Evolutionary conservation across 768 basidiomycete species (phyloP).

Genomic region (Hericium coralloides): DNA sequence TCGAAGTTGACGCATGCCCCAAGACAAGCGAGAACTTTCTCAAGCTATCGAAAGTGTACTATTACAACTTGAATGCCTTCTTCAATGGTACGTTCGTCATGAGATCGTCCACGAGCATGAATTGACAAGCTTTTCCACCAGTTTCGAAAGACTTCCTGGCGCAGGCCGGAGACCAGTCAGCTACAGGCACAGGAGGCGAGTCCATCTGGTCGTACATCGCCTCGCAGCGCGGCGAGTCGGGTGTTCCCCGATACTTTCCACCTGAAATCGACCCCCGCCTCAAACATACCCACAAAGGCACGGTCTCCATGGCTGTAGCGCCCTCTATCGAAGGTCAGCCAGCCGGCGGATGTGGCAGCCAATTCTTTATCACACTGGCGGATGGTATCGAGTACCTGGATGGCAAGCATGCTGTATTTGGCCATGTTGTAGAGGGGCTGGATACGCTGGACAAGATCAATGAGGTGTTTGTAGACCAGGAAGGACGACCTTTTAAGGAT

Average conservation of each 20-base stretch:
- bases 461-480: conserved; percentile 82
- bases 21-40: conserved; percentile 93
- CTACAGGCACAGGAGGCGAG: conserved; percentile 90
- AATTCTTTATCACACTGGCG: conserved; percentile 92
- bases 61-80: conserved; percentile 95
- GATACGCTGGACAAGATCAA: conserved; percentile 91
- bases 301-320: conserved; percentile 96
- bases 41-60: conserved; percentile 95
- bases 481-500: conserved; percentile 89
- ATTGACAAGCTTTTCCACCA: conserved; percentile 20
- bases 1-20: conserved; percentile 87
- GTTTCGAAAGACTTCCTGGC: conserved; percentile 97
- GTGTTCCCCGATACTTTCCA: conserved; percentile 69
- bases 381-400: conserved; percentile 94
- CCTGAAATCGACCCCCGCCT: conserved; percentile 74
- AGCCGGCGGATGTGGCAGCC: conserved; percentile 79
- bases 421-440: conserved; percentile 88
- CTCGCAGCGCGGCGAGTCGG: conserved; percentile 30
- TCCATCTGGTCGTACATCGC: conserved; percentile 75
- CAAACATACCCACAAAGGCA: conserved; percentile 80
- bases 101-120: not conserved
- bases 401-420: conserved; percentile 87
- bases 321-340: conserved; percentile 56
- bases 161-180: conserved; percentile 93
- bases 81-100: conserved; percentile 74